Conservation (phyloP, 345 rosid genomes). For the Linum tenue region DNA sequence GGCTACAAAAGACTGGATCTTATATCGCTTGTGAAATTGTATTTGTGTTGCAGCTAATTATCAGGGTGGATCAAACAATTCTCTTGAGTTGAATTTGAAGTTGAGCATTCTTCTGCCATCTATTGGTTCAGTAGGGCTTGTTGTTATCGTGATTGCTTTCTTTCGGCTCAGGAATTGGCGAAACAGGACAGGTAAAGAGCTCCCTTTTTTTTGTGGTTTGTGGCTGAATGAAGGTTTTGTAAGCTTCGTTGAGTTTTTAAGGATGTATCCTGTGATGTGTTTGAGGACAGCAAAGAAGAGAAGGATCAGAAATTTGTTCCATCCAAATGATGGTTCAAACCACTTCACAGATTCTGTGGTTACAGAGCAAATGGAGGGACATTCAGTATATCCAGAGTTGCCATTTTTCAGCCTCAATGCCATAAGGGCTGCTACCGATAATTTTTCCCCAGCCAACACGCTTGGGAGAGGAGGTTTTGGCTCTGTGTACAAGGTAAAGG, state of each 20-base stretch:
- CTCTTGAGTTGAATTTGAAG: background rate
- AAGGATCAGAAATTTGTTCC: background rate
- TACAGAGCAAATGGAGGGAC: background rate
- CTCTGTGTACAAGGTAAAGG: conserved; percentile 30
- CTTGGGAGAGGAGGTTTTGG: conserved; percentile 46
- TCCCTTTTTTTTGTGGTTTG: too few relatives aligned
- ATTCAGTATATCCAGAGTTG: background rate
- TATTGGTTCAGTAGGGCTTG: background rate
- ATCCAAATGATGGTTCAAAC: background rate
- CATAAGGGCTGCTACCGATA: conserved; percentile 7
- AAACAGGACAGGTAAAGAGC: background rate
- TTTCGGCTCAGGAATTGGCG: background rate
- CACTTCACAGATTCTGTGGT: background rate
- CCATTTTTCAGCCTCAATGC: conserved; percentile 2
- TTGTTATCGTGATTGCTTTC: background rate
- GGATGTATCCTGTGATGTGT: too few relatives aligned
- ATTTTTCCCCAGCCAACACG: conserved; percentile 24
- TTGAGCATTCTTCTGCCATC: background rate
- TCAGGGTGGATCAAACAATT: background rate
- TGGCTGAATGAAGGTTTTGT: too few relatives aligned
- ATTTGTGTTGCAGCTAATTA: background rate
- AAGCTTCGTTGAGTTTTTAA: too few relatives aligned
- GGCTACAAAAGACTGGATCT: too few relatives aligned
- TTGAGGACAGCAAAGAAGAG: background rate
- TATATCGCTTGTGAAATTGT: too few relatives aligned